Conservation (phyloP, 768 basidiomycete species). For the Glaciozyma antarctica region DNA sequence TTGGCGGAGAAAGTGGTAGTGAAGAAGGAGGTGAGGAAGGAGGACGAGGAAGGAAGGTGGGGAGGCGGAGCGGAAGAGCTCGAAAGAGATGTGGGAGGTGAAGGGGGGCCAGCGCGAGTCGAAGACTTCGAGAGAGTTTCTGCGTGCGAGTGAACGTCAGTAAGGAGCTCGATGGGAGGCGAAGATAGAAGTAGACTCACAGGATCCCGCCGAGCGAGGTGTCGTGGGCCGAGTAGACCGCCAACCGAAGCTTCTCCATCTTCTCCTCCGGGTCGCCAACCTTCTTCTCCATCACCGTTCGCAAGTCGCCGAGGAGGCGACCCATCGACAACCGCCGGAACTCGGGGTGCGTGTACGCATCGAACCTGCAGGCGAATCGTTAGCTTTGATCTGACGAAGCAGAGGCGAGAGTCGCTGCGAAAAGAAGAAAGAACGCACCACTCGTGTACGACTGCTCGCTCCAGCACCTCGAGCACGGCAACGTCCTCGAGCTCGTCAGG, state of each 20-base stretch:
- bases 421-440: constrained; percentile 49
- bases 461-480: constrained; percentile 52
- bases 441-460: constrained; percentile 63
- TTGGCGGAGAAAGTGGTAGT: neutral
- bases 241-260: constrained; percentile 52
- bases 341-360: constrained; percentile 60
- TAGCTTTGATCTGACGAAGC: constrained; percentile 7
- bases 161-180: neutral
- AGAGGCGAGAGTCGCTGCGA: neutral
- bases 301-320: constrained; percentile 56
- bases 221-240: constrained; percentile 44
- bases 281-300: constrained; percentile 56
- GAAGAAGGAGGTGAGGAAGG: constrained; percentile 7
- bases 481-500: constrained; percentile 65
- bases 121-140: constrained; percentile 17
- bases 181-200: neutral
- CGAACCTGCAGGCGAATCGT: constrained; percentile 16
- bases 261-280: constrained; percentile 41
- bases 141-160: neutral
- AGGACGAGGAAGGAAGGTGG: constrained; percentile 2
- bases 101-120: constrained; percentile 18
- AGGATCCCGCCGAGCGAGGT: constrained; percentile 35
- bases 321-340: constrained; percentile 70
- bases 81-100: constrained; percentile 8
- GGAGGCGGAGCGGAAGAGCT: constrained; percentile 12